A percentile compares a stretch with the other conserved stretches of the same genome.
Conservation (phyloP, 2,329 filamentous ascomycete genomes). For the Trichothecium sympodiale region DNA sequence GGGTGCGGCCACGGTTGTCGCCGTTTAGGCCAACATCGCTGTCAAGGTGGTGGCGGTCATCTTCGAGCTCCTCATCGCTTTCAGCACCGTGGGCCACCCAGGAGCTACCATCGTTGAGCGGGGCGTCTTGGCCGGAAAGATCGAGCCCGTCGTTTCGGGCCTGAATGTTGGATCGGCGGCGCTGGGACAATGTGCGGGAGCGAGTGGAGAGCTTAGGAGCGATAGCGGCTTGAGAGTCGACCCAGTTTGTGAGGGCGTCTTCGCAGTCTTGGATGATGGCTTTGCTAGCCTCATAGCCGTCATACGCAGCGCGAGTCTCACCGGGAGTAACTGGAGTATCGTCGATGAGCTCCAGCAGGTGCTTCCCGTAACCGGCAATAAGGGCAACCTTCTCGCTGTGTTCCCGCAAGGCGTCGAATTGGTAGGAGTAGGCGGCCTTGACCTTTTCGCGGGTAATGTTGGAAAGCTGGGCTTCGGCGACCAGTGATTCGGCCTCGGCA, state of each 20-base stretch:
- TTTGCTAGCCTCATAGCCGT: conserved; percentile 97
- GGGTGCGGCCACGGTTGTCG: conserved; percentile 44
- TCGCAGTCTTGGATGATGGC: conserved; percentile 99
- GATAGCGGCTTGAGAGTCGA: conserved; percentile 79
- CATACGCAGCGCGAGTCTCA: conserved; percentile 90
- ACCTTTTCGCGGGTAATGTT: conserved; percentile 99
- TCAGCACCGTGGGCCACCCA: conserved; percentile 70
- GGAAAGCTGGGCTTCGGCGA: conserved; percentile 93
- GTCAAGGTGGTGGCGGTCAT: conserved; percentile 35
- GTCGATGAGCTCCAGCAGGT: conserved; percentile 92
- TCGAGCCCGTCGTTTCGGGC: conserved; percentile 67
- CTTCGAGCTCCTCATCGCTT: conserved; percentile 52
- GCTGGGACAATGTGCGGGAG: conserved; percentile 76
- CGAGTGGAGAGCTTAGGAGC: conserved; percentile 78
- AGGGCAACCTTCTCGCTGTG: conserved; percentile 98
- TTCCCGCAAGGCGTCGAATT: conserved; percentile 94
- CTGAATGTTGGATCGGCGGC: conserved; percentile 62
- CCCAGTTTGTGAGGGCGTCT: conserved; percentile 95
- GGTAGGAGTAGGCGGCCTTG: conserved; percentile 95
- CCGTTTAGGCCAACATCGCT: conserved; percentile 42
- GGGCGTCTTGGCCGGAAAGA: conserved; percentile 70
- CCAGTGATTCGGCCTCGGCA: conserved; percentile 95
- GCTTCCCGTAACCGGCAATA: conserved; percentile 95
- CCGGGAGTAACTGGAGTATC: conserved; percentile 95
- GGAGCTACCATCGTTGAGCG: conserved; percentile 66